These are phyloP conservation scores for Yarrowia sp. DNA, from an alignment of 805 yeast genomes.

Conservation along the genomic window DNA sequence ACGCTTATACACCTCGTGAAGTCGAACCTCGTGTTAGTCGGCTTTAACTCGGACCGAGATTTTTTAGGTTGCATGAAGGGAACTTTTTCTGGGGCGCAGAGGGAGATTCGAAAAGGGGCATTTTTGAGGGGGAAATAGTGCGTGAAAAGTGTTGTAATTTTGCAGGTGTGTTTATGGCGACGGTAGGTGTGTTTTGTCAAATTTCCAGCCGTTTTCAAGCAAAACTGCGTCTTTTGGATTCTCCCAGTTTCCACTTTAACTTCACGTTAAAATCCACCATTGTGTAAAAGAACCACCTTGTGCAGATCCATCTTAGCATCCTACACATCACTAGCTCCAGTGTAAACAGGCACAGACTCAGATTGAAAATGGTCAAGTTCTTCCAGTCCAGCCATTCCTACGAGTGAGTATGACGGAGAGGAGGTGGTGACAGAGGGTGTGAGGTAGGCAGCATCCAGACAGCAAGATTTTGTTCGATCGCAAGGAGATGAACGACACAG, in stretches of 20 bases:
- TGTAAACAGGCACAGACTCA: not conserved
- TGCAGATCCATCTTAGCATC: slow-evolving; percentile 11
- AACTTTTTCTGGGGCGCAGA: not conserved
- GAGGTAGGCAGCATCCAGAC: too few relatives aligned
- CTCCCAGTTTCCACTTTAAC: not conserved
- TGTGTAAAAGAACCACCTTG: not conserved
- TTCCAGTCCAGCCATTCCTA: slow-evolving; percentile 55
- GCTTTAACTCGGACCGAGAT: slow-evolving; percentile 7
- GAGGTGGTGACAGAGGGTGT: too few relatives aligned
- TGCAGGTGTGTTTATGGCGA: too few relatives aligned
- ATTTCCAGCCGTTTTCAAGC: not conserved
- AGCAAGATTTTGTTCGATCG: too few relatives aligned
- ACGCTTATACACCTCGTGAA: slow-evolving; percentile 9
- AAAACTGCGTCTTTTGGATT: not conserved
- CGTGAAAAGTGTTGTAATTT: too few relatives aligned
- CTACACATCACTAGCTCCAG: slow-evolving; percentile 6
- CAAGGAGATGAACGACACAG: not conserved
- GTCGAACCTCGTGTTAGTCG: slow-evolving; percentile 7
- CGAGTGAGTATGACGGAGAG: slow-evolving; percentile 41
- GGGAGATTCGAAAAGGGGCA: not conserved
- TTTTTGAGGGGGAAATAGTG: not conserved
- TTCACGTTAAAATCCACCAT: not conserved
- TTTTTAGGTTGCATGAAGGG: slow-evolving; percentile 4
- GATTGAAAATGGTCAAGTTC: slow-evolving; percentile 56
- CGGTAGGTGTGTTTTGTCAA: not conserved